These are phyloP conservation scores for Massospora cicadina DNA, from an alignment of 371 early-diverging fungal species.

Conservation along the genomic window DNA sequence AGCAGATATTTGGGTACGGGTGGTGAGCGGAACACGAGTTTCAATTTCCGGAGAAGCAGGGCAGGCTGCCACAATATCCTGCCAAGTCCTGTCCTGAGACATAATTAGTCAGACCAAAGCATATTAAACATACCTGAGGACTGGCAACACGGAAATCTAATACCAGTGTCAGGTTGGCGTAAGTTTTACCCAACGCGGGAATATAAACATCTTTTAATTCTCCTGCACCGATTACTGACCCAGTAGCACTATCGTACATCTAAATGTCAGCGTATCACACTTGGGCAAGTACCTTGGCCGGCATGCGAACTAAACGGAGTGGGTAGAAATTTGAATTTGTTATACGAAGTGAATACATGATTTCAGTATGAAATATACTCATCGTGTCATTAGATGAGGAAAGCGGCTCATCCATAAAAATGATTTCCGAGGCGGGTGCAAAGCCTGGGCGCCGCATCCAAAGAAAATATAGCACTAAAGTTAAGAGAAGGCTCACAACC, in stretches of 20 bases:
- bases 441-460: conserved; percentile 4
- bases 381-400: background rate
- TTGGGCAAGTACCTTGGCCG: background rate
- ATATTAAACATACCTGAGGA: background rate
- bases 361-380: background rate
- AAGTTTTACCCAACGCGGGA: background rate
- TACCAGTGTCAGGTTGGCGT: background rate
- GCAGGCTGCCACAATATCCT: conserved; percentile 5
- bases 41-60: background rate
- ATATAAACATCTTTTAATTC: background rate
- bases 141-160: background rate
- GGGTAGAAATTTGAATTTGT: conserved; percentile 4
- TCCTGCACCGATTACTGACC: background rate
- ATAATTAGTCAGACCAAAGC: background rate
- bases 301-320: background rate
- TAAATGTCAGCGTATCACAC: background rate
- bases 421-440: conserved; percentile 2
- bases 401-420: background rate
- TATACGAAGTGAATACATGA: background rate
- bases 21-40: background rate
- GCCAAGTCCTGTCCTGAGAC: background rate
- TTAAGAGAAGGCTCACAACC: background rate
- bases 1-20: background rate
- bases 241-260: conserved; percentile 3
- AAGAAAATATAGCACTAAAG: background rate